phyloP scores from a whole-genome alignment of 768 basidiomycete genomes.

The Pulveroboletus frians region DNA sequence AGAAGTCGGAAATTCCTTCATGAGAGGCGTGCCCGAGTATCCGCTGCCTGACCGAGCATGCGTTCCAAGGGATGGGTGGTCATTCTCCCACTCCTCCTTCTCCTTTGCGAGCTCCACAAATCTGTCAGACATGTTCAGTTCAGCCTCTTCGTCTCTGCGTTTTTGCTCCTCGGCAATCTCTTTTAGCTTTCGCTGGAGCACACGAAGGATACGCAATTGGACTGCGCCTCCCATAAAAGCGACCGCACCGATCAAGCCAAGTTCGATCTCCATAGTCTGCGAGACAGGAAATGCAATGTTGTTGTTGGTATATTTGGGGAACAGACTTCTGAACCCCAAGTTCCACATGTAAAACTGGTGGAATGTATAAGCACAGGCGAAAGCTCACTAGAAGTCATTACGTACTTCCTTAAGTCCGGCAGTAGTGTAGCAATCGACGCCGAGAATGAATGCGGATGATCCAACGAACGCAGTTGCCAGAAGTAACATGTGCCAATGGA shows the following conservation, averaged over 20 bases:
- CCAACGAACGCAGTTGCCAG: constrained; percentile 87
- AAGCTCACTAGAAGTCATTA: neutral
- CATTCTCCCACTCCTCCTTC: constrained; percentile 80
- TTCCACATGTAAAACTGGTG: constrained; percentile 92
- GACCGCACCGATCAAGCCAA: constrained; percentile 81
- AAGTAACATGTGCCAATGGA: constrained; percentile 84
- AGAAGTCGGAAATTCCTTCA: constrained; percentile 55
- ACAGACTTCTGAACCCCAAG: constrained; percentile 76
- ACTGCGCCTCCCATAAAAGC: constrained; percentile 85
- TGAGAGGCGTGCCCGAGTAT: constrained; percentile 57
- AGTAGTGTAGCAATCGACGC: constrained; percentile 90
- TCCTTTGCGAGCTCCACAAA: constrained; percentile 64
- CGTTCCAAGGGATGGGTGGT: constrained; percentile 62
- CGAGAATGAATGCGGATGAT: constrained; percentile 84
- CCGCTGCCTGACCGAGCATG: constrained; percentile 62
- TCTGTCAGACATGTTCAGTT: constrained; percentile 64
- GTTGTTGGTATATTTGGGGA: constrained; percentile 66
- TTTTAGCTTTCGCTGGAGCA: constrained; percentile 71
- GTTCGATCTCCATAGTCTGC: constrained; percentile 89
- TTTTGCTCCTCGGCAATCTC: constrained; percentile 76
- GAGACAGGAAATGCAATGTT: constrained; percentile 76
- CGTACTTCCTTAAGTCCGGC: constrained; percentile 88
- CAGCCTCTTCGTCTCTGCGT: constrained; percentile 69
- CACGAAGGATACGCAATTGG: constrained; percentile 79
- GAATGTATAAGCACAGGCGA: constrained; percentile 10